Evolutionary conservation across 352 stramenopile species (phyloP).

Genomic region (Aphanomyces invadans): DNA sequence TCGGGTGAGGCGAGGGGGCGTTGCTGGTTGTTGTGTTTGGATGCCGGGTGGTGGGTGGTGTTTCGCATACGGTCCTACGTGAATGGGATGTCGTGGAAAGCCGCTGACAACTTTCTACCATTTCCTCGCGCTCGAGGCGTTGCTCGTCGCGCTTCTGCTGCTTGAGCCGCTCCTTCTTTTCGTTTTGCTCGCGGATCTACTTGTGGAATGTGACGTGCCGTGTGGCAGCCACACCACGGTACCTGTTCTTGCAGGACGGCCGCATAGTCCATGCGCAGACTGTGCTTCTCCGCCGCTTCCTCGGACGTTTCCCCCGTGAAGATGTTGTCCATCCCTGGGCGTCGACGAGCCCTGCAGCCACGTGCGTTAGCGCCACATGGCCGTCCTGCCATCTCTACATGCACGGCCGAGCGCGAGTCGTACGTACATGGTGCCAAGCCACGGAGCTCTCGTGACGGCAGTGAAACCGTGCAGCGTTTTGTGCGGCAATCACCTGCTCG

Average conservation of each 20-base stretch:
- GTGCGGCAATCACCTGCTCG: no score
- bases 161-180: constrained; percentile 21
- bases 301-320: constrained; percentile 24
- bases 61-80: constrained; percentile 14
- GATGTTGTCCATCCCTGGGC: constrained; percentile 16
- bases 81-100: not conserved
- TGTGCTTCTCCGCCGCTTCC: constrained; percentile 19
- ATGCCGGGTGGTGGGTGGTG: not conserved
- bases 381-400: no score
- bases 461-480: no score
- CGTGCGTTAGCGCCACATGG: not conserved
- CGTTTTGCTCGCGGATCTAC: constrained; percentile 23
- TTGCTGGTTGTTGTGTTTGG: not conserved
- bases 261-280: constrained; percentile 19
- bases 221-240: no score
- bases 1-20: not conserved
- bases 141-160: constrained; percentile 18
- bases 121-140: constrained; percentile 22
- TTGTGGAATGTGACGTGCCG: no score
- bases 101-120: not conserved
- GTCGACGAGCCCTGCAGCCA: not conserved
- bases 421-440: no score
- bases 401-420: no score
- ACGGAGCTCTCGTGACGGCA: no score
- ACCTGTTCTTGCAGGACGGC: constrained; percentile 22